Percentiles rank a stretch among this genome's conserved stretches.
phyloP scores from a whole-genome alignment of 2,329 filamentous ascomycete species.

The Claviceps capensis region DNA sequence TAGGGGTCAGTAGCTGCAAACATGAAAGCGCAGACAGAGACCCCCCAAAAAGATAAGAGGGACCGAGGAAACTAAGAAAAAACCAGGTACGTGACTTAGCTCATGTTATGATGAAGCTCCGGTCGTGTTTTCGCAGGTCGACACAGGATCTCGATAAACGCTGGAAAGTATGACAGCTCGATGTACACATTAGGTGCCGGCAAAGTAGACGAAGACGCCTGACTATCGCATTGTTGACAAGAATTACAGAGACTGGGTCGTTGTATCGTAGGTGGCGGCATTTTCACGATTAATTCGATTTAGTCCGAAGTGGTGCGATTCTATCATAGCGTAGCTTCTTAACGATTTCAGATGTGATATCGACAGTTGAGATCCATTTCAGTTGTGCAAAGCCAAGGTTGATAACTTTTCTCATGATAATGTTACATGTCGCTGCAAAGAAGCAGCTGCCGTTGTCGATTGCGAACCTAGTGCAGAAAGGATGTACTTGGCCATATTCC shows the following conservation, averaged over 20 bases:
- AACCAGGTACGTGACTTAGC: conserved; percentile 4
- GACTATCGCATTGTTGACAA: conserved; percentile 10
- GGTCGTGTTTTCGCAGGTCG: not conserved
- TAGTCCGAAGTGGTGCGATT: conserved; percentile 9
- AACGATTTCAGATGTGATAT: conserved; percentile 10
- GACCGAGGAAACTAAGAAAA: not conserved
- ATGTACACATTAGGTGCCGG: not conserved
- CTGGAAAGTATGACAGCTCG: not conserved
- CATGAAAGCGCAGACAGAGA: not conserved
- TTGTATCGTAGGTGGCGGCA: conserved; percentile 16
- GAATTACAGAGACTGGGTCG: conserved; percentile 18
- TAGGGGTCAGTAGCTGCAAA: not conserved
- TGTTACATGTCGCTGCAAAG: conserved; percentile 18
- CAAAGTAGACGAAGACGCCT: not conserved
- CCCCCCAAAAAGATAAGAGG: not conserved
- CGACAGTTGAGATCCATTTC: conserved; percentile 14
- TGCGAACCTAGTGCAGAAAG: conserved; percentile 19
- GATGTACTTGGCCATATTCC: conserved; percentile 19
- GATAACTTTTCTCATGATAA: conserved; percentile 11
- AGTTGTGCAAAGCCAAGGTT: conserved; percentile 14
- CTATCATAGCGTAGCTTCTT: conserved; percentile 3
- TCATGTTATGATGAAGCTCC: not conserved
- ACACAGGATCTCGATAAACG: not conserved
- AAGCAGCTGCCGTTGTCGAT: conserved; percentile 18
- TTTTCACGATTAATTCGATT: conserved; percentile 20